phyloP scores from a whole-genome alignment of 176 grass and related monocot genomes.

The Paspalum notatum region DNA sequence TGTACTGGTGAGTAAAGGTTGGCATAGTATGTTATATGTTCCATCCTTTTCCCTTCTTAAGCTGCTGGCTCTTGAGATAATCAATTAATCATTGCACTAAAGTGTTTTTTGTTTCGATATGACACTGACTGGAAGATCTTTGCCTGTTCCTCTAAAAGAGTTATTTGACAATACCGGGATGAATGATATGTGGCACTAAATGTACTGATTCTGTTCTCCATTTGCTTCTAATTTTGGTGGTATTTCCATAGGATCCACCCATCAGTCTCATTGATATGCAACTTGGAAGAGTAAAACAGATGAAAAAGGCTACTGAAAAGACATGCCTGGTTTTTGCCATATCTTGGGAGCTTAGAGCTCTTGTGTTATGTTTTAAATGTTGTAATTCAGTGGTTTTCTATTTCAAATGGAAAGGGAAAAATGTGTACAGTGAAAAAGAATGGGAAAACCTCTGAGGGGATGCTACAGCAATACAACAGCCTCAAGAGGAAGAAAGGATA shows the following conservation, averaged over 20 bases:
- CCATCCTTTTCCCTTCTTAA: constrained; percentile 27
- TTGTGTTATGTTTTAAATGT: not conserved
- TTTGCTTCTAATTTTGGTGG: not conserved
- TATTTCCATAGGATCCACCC: not conserved
- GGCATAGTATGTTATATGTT: not conserved
- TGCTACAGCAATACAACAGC: not conserved
- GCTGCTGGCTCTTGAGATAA: not conserved
- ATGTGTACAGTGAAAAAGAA: not conserved
- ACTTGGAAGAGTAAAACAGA: not conserved
- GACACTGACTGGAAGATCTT: not conserved
- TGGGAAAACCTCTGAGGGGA: not conserved
- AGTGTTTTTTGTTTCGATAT: not conserved
- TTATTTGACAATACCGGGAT: not conserved
- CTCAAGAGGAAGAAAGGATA: not conserved
- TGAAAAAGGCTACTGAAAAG: not conserved
- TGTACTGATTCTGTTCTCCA: not conserved
- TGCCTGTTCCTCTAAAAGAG: not conserved
- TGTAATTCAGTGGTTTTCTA: not conserved
- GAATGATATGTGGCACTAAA: not conserved
- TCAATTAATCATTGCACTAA: not conserved
- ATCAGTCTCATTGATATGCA: not conserved
- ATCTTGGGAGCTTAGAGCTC: not conserved
- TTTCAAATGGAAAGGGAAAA: not conserved
- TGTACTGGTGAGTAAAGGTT: not conserved
- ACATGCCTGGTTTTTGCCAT: not conserved